Percentiles rank a stretch among this genome's conserved stretches.
Conservation (phyloP, 2,329 filamentous ascomycete genomes). For the Hortaea werneckii region DNA sequence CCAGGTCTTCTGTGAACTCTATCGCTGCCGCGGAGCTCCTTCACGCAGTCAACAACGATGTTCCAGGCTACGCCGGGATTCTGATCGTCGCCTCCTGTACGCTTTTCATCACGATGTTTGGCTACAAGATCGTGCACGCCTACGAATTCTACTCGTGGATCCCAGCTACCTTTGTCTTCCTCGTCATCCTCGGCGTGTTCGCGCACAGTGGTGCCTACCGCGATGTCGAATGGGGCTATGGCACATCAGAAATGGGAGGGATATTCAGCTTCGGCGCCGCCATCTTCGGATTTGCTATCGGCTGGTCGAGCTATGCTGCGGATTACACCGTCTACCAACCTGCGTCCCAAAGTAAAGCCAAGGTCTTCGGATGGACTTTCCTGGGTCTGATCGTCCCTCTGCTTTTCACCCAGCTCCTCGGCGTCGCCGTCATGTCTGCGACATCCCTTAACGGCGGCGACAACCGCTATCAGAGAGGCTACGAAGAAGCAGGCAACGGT, state of each 20-base stretch:
- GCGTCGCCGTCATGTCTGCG: conserved; percentile 59
- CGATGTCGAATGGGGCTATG: conserved; percentile 50
- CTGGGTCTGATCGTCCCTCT: conserved; percentile 60
- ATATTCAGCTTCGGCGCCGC: conserved; percentile 57
- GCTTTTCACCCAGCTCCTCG: conserved; percentile 64
- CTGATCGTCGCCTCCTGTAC: conserved; percentile 61
- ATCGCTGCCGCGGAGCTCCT: conserved; percentile 73
- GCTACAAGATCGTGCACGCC: conserved; percentile 64
- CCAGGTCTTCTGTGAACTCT: conserved; percentile 63
- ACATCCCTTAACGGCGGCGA: conserved; percentile 43
- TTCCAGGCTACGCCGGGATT: conserved; percentile 66
- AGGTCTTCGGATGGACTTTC: conserved; percentile 61
- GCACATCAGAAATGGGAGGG: conserved; percentile 49
- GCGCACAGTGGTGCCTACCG: conserved; percentile 56
- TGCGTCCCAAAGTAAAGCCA: conserved; percentile 44
- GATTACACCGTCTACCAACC: conserved; percentile 78
- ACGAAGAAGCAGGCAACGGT: conserved; percentile 49
- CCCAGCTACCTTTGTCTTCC: conserved; percentile 61
- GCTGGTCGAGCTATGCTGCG: conserved; percentile 65
- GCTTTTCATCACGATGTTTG: conserved; percentile 60
- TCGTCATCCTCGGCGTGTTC: conserved; percentile 60
- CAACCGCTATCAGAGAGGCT: conserved; percentile 48
- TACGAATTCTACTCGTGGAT: conserved; percentile 72
- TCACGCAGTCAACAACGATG: conserved; percentile 57
- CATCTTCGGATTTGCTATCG: conserved; percentile 58